Percentiles rank a stretch among this genome's conserved stretches.
phyloP scores from a whole-genome alignment of 371 early-diverging fungal genomes.

The Syncephalastrum racemosum region DNA sequence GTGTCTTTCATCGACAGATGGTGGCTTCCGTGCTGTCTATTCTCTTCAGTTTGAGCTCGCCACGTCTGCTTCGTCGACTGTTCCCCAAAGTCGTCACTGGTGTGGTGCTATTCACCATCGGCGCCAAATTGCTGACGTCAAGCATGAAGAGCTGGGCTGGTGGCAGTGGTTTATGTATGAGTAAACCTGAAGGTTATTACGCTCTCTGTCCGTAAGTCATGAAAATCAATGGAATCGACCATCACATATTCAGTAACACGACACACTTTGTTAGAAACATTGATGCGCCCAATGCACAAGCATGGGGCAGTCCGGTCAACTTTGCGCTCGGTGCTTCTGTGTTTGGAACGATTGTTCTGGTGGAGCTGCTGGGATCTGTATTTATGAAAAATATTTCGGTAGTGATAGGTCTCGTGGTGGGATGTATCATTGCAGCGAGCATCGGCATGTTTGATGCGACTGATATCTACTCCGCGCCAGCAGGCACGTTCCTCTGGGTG shows the following conservation, averaged over 20 bases:
- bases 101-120: constrained; percentile 46
- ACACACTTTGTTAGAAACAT: too few relatives aligned
- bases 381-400: constrained; percentile 58
- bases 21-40: constrained; percentile 49
- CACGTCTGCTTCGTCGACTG: constrained; percentile 37
- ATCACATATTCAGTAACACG: too few relatives aligned
- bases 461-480: constrained; percentile 46
- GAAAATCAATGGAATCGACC: too few relatives aligned
- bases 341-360: constrained; percentile 49
- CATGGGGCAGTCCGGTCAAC: constrained; percentile 50
- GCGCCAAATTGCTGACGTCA: constrained; percentile 43
- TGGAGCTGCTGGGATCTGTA: constrained; percentile 57
- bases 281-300: constrained; percentile 50
- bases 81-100: constrained; percentile 56
- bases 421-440: constrained; percentile 51
- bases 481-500: constrained; percentile 55
- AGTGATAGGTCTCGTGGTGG: constrained; percentile 53
- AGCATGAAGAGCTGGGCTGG: constrained; percentile 52
- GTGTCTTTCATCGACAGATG: constrained; percentile 21
- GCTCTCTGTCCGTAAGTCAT: constrained; percentile 22
- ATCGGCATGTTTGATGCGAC: constrained; percentile 48
- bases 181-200: constrained; percentile 25
- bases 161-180: constrained; percentile 43
- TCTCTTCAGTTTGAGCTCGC: constrained; percentile 47
- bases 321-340: constrained; percentile 54